Conservation (phyloP, 176 grass and related monocot genomes). For the Cymbopogon citratus region DNA sequence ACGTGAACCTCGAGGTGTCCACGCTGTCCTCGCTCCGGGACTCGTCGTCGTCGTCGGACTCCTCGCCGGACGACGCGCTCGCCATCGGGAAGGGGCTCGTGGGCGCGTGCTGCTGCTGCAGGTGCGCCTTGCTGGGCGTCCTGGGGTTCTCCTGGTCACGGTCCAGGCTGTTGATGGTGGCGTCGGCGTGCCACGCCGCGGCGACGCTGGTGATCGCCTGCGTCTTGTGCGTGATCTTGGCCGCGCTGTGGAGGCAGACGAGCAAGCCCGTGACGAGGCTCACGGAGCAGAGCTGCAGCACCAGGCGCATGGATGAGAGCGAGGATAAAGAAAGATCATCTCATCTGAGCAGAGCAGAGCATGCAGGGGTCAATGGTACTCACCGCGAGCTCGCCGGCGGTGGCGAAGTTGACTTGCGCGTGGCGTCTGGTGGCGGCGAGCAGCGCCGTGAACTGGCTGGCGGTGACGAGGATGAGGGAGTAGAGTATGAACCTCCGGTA, state of each 20-base stretch:
- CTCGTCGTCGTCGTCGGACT: constrained; percentile 27
- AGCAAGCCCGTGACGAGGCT: constrained; percentile 69
- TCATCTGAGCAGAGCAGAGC: not conserved
- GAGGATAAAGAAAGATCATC: not conserved
- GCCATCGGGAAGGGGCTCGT: not conserved
- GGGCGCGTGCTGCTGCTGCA: not conserved
- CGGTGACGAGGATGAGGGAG: constrained; percentile 56
- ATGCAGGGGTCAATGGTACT: not conserved
- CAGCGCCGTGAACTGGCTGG: constrained; percentile 65
- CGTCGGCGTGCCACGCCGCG: constrained; percentile 75
- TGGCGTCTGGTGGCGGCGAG: constrained; percentile 55
- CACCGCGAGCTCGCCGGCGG: constrained; percentile 71
- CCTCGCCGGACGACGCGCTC: not conserved
- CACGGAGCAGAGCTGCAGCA: constrained; percentile 61
- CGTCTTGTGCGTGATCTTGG: constrained; percentile 93
- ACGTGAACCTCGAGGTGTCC: constrained; percentile 32
- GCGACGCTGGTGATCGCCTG: constrained; percentile 83
- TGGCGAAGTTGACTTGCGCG: constrained; percentile 59
- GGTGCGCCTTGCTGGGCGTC: constrained; percentile 32
- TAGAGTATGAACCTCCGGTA: constrained; percentile 75
- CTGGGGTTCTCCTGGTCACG: constrained; percentile 43
- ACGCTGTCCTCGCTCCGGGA: constrained; percentile 41
- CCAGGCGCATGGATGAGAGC: not conserved
- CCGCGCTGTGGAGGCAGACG: constrained; percentile 77
- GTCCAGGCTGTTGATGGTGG: constrained; percentile 53